Evolutionary conservation across 2,329 filamentous ascomycete genomes (phyloP).

Genomic region (Verticillium dahliae): DNA sequence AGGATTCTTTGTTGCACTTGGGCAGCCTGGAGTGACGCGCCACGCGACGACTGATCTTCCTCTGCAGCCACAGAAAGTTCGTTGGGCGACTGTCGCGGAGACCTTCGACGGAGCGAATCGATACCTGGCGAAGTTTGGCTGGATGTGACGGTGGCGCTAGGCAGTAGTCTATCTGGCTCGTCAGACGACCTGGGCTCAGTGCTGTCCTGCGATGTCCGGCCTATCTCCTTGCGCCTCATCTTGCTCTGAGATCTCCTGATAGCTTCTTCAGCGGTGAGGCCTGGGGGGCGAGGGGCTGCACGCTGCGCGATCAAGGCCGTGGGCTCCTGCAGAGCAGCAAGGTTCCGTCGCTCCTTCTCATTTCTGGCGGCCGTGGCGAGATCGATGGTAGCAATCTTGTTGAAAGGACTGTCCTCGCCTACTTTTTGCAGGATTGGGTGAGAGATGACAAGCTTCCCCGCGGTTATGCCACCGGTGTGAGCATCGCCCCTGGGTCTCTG

Average conservation of each 20-base stretch:
- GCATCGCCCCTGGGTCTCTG: slow-evolving; percentile 19
- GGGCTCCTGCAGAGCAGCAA: slow-evolving; percentile 18
- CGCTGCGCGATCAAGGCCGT: slow-evolving; percentile 26
- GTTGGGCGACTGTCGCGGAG: slow-evolving; percentile 30
- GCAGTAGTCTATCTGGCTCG: slow-evolving; percentile 6
- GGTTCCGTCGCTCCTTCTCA: slow-evolving; percentile 36
- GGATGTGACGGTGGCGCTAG: slow-evolving; percentile 32
- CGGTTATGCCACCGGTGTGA: slow-evolving; percentile 13
- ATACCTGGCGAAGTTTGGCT: slow-evolving; percentile 43
- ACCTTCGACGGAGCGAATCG: slow-evolving; percentile 45
- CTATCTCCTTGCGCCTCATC: slow-evolving; percentile 30
- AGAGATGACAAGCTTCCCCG: slow-evolving; percentile 40
- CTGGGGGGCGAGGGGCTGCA: slow-evolving; percentile 28
- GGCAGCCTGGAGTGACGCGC: neutral
- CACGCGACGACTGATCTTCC: neutral
- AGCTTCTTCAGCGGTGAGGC: slow-evolving; percentile 22
- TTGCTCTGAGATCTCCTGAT: slow-evolving; percentile 24
- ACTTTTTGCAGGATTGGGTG: slow-evolving; percentile 35
- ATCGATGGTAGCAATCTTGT: slow-evolving; percentile 42
- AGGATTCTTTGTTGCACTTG: neutral
- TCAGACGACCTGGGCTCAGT: slow-evolving; percentile 7
- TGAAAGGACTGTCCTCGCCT: slow-evolving; percentile 30
- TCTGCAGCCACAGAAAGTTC: neutral
- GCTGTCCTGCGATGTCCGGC: slow-evolving; percentile 1
- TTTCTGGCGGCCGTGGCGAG: slow-evolving; percentile 39